Base-by-base conservation (phyloP, 177 flowering plant genomes). In the Vitis hybrid region DNA sequence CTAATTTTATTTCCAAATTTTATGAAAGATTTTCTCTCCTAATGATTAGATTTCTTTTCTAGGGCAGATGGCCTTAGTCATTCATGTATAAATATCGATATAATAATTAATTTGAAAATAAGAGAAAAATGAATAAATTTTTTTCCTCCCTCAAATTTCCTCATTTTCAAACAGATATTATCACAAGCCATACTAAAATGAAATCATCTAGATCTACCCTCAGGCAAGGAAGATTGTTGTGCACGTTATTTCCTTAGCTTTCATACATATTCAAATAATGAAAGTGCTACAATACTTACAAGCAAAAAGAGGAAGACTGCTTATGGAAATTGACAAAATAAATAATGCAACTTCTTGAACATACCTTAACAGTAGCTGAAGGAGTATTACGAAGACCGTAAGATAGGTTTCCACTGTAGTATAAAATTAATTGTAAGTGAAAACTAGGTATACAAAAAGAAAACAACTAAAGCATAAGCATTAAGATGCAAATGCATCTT, bases 371-470 rank as follows among this genome's bases (percentile, higher is more conserved):
- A 59, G 81, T 79, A 64, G 97, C 87, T 61, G 88, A 82, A 48
- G 87, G 70, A 67, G 96, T 90, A 79, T 88, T 91, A 20, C 99
- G 94, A 64, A 94, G 99, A 62, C 97, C 97, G 75, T 78, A 81
- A 60, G 99, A 88, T 69, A 79, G 45, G 73, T 83, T 87, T 59
- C 97, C 97, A 81, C 99, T 94, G 58, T 76, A 79, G 26, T 19
- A 67, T 3, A 69, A 10, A 68, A 20, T 0, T 2, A 55, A 63
- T 22, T 19, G 3, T 8, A 20, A 19, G 26, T 59, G 61, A 31
- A 20, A 29, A 48, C 29, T 19, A 15, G 20, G 2, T 19, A 57
- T 5, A 69, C 11, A 65, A 53, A 66, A 62, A 16, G 50, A n/a
- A 50, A 65, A 16, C 12, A 59, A 12, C n/a, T 51, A 52, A 29